A percentile compares a stretch with the other conserved stretches of the same genome.
Conservation (phyloP, 768 basidiomycete genomes). For the Xerocomellus chrysenteron region DNA sequence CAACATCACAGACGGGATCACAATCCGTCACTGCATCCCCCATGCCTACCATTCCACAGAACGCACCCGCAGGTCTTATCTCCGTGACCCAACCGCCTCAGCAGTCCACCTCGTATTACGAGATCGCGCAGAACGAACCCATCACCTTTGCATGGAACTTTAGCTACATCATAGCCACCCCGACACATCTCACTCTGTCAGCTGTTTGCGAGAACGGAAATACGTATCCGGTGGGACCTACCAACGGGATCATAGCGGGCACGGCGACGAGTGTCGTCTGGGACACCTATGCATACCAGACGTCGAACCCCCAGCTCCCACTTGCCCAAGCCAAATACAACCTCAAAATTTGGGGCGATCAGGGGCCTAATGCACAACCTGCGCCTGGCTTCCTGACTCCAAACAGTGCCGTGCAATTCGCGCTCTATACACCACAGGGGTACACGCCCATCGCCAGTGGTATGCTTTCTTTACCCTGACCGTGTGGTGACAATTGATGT, state of each 20-base stretch:
- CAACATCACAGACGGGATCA: constrained; percentile 8
- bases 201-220: constrained; percentile 63
- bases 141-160: constrained; percentile 94
- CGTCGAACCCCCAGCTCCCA: constrained; percentile 44
- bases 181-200: constrained; percentile 55
- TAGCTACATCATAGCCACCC: constrained; percentile 67
- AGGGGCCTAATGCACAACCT: constrained; percentile 48
- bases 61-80: constrained; percentile 62
- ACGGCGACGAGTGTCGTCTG: constrained; percentile 51
- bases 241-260: constrained; percentile 50
- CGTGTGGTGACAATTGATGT: background rate
- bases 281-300: constrained; percentile 59
- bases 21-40: constrained; percentile 6
- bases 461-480: background rate
- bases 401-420: constrained; percentile 52
- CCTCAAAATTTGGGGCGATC: constrained; percentile 55
- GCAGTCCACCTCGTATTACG: constrained; percentile 82
- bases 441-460: constrained; percentile 50
- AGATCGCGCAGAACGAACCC: constrained; percentile 69
- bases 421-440: constrained; percentile 52
- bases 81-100: constrained; percentile 79
- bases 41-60: constrained; percentile 42
- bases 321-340: constrained; percentile 60
- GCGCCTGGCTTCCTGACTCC: constrained; percentile 51
- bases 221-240: constrained; percentile 65